Evolutionary conservation across 495 filamentous ascomycete genomes (phyloP).

Genomic region (Lasiosphaeriaceae sp.): DNA sequence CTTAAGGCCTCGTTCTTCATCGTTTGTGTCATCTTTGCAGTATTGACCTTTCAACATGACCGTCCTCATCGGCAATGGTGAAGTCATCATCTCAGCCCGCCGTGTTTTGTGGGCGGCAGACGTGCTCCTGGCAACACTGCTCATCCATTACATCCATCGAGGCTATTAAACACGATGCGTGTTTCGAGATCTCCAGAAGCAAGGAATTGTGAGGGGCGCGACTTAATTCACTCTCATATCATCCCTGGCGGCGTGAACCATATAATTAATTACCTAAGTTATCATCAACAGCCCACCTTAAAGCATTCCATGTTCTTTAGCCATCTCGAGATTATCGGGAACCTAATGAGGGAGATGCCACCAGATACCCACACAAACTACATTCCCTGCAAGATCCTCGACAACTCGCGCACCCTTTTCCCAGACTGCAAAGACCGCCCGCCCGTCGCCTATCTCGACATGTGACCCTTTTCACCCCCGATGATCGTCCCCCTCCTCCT

Average conservation of each 20-base stretch:
- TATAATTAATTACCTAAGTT: background rate
- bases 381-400: constrained; percentile 3
- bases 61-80: background rate
- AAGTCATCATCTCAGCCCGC: background rate
- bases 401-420: constrained; percentile 24
- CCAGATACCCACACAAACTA: constrained; percentile 4
- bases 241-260: too few relatives aligned
- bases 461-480: constrained; percentile 38
- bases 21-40: too few relatives aligned
- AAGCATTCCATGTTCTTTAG: constrained; percentile 3
- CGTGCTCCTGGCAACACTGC: background rate
- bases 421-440: constrained; percentile 22
- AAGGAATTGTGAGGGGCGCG: background rate
- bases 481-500: constrained; percentile 27
- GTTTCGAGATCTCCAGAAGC: background rate
- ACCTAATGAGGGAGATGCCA: background rate
- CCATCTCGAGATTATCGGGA: constrained; percentile 5
- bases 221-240: too few relatives aligned
- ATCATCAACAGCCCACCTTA: constrained; percentile 1
- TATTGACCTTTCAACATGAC: background rate
- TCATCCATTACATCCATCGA: background rate
- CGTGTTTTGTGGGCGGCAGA: background rate
- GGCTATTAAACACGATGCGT: background rate
- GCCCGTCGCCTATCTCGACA: constrained; percentile 39
- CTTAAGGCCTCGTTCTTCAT: too few relatives aligned